Evolutionary conservation across 129 eudicot species (phyloP).

Genomic region (Ambrosia artemisiifolia): DNA sequence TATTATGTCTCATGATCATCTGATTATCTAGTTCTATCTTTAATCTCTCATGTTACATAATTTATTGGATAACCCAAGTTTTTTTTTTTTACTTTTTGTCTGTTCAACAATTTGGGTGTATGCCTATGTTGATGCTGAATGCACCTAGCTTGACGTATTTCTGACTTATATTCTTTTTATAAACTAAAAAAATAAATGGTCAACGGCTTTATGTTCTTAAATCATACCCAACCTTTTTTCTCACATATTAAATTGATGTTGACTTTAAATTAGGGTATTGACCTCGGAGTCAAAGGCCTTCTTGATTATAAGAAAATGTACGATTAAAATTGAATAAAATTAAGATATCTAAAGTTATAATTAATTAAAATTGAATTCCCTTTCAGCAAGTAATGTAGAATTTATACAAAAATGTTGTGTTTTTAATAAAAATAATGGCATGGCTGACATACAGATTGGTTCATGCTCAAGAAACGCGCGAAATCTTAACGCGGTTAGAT

Average conservation of each 20-base stretch:
- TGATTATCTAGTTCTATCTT: background rate
- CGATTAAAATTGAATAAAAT: background rate
- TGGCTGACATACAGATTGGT: slow-evolving; percentile 20
- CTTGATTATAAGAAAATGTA: no score
- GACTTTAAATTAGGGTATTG: no score
- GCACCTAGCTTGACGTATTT: slow-evolving; percentile 11
- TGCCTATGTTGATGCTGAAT: background rate
- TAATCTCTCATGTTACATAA: no score
- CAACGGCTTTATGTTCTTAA: background rate
- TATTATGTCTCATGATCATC: background rate
- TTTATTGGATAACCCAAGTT: no score
- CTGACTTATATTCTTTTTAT: slow-evolving; percentile 3
- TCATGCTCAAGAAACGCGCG: slow-evolving; percentile 21
- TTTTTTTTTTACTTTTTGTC: no score
- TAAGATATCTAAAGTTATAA: background rate
- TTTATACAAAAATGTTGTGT: background rate
- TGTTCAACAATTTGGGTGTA: background rate
- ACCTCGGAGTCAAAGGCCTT: no score
- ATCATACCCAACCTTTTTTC: background rate
- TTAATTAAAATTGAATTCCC: no score
- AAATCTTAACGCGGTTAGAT: slow-evolving; percentile 28
- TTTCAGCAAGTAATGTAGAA: background rate
- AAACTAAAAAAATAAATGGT: background rate
- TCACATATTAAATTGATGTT: background rate
- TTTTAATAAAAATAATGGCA: background rate